Evolutionary conservation across 1,284 basidiomycete genomes (phyloP).

Genomic region (Earliella scabrosa): DNA sequence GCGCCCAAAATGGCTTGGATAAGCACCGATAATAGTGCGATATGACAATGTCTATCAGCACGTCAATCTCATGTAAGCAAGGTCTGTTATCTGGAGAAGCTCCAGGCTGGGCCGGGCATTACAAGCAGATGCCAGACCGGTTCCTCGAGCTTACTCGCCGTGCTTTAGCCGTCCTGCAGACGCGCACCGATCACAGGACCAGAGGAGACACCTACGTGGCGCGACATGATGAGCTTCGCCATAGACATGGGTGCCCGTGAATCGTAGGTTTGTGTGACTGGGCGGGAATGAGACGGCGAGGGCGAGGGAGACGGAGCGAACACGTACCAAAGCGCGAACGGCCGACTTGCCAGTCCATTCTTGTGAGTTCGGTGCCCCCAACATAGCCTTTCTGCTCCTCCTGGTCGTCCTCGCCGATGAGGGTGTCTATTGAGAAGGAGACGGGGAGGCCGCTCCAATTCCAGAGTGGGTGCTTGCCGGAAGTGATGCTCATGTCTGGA

Average conservation of each 20-base stretch:
- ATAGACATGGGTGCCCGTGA: slow-evolving; percentile 38
- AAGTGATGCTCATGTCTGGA: slow-evolving; percentile 23
- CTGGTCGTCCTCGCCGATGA: slow-evolving; percentile 35
- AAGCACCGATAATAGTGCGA: slow-evolving; percentile 1
- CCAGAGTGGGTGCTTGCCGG: slow-evolving; percentile 32
- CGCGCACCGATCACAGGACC: slow-evolving; percentile 19
- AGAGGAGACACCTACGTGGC: slow-evolving; percentile 35
- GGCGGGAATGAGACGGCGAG: slow-evolving; percentile 1
- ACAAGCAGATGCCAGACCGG: not conserved
- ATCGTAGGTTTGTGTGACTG: slow-evolving; percentile 30
- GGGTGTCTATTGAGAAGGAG: slow-evolving; percentile 33
- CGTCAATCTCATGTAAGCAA: slow-evolving; percentile 5
- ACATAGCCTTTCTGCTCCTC: slow-evolving; percentile 26
- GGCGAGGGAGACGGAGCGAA: not conserved
- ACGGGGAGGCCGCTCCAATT: slow-evolving; percentile 35
- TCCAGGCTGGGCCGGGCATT: not conserved
- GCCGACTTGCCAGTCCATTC: slow-evolving; percentile 36
- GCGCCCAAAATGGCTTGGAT: not conserved
- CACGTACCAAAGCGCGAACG: slow-evolving; percentile 28
- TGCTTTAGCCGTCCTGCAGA: slow-evolving; percentile 11
- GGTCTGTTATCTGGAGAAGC: not conserved
- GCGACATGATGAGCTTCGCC: slow-evolving; percentile 42
- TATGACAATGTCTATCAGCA: not conserved
- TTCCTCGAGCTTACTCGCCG: slow-evolving; percentile 19
- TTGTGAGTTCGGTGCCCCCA: slow-evolving; percentile 33